Base-by-base conservation (phyloP, 2,329 filamentous ascomycete species). In the Coniochaeta sp. region DNA sequence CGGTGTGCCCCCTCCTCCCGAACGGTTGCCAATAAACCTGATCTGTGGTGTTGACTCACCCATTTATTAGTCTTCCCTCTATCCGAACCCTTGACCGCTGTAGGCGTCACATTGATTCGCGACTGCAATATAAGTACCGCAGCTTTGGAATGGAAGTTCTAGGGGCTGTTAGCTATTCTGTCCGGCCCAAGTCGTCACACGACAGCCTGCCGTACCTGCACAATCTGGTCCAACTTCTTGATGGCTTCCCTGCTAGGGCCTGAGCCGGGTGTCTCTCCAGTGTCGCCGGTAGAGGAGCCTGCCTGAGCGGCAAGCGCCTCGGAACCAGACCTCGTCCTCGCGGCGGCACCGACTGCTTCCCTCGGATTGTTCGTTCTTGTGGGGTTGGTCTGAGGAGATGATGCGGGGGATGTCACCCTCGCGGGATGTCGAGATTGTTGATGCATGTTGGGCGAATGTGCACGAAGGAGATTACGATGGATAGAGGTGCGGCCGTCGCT, bases 131-230 rank as follows among this genome's bases (percentile, higher is more conserved):
- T 88, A 57, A 95, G 84, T 58, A 95, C 83, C 43, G 92, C 91
- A 38, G 90, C 88, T 78, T 97, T 98, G 66, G 86, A 87, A 72
- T 93, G 90, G 74, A 96, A 95, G 72, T 97, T 96, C 92, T 97
- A 69, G 28, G 63, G 58, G 62, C 26, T 47, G 61, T 62, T 50
- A 63, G 58, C 52, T 26, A 16, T 7, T 9, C 5, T 22, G 1
- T 24, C 16, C 19, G 14, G 12, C 47, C 24, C 22, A 28, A 24
- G 24, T 22, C 28, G n/a, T 24, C n/a, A 34, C 17, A 57, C 5
- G 28, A 12, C 7, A 12, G 54, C 4, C 54, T 38, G 9, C 22
- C 31, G 58, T 68, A 96, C 92, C 83, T 95, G 91, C 68, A 97
- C 88, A 70, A 98, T 95, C 76, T 96, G 92, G 73, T 96, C 95